A percentile compares a stretch with the other conserved stretches of the same genome.
Evolutionary conservation across 352 stramenopile species (phyloP).

Genomic region (Hyphochytrium catenoides): DNA sequence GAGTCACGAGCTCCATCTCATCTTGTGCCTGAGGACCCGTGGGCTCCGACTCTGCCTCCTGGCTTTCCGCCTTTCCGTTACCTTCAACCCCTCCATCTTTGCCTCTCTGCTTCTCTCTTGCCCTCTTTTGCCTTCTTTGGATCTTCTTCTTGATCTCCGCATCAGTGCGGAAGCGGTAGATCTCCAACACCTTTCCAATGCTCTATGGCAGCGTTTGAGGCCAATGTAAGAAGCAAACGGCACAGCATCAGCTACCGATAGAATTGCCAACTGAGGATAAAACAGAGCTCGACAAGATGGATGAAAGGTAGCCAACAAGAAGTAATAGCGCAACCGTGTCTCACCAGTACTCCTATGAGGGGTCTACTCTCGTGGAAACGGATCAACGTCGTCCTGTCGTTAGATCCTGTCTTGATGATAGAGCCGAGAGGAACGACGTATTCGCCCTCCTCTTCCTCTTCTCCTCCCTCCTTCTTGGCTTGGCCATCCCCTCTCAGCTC

Average conservation of each 20-base stretch:
- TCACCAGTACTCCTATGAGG: too few relatives aligned
- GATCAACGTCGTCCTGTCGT: conserved; percentile 35
- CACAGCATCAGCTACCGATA: too few relatives aligned
- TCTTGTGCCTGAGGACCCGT: conserved; percentile 10
- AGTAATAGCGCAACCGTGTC: too few relatives aligned
- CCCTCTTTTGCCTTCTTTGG: conserved; percentile 58
- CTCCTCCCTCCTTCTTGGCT: conserved; percentile 6
- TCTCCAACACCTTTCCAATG: conserved; percentile 62
- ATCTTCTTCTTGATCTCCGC: conserved; percentile 75
- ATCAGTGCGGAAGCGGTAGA: conserved; percentile 54
- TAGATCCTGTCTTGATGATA: conserved; percentile 39
- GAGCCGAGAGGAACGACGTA: conserved; percentile 31
- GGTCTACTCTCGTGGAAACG: conserved; percentile 26
- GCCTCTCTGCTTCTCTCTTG: conserved; percentile 48
- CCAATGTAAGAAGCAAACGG: conserved; percentile 3
- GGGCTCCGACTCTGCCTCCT: conserved; percentile 13
- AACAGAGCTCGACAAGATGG: too few relatives aligned
- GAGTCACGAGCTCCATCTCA: conserved; percentile 53
- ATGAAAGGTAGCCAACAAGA: too few relatives aligned
- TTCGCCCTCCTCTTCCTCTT: conserved; percentile 8
- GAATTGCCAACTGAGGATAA: too few relatives aligned
- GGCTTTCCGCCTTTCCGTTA: conserved; percentile 5
- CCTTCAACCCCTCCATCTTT: conserved; percentile 25
- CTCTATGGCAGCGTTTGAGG: conserved; percentile 23
- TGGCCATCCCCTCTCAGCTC: conserved; percentile 12